Base-by-base conservation (phyloP, 2,329 filamentous ascomycete genomes). In the Penicillium sp. region DNA sequence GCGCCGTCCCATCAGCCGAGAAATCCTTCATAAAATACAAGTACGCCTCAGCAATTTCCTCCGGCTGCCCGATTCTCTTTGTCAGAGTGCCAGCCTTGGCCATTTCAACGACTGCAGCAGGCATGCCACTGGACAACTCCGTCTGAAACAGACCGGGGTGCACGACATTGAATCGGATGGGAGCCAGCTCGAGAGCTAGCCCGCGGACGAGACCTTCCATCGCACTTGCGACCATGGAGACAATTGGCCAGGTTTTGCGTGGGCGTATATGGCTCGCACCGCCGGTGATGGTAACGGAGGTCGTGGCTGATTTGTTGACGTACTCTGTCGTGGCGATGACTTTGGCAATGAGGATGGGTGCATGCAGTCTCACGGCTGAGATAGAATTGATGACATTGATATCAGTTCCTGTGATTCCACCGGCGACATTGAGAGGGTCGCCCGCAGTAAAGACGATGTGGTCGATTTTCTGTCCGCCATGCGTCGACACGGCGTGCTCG, bases 121-220 rank as follows among this genome's bases (percentile, higher is more conserved):
- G 26, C 14, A 28, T 42, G 3, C 26, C 14, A 12, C 21, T 46
- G 8, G 40, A 33, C 28, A 80, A 55, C 40, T 77, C 76, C 5
- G 82, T 84, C 40, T 77, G 67, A 0, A 82, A 73, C 0, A 76
- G 72, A 0, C 85, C 86, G 0, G 84, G 83, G 51, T 71, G 74
- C 1, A 89, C 81, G 0, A 80, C 65, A 65, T 89, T 89, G 23
- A 88, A 84, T 2, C 87, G 73, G 6, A 88, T 69, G 0, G 86
- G 86, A 60, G 78, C 79, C 55, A 90, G 65, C 63, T 89, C 86
- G 30, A 87, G 63, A 1, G 86, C 86, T 38, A 89, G 70, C 0
- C 65, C 65, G 3, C 52, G 58, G 1, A 66, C 66, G 9, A 64
- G 55, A 1, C 63, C 63, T 1, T 72, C 70, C 0, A 62, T 60